Evolutionary conservation across 2,329 filamentous ascomycete species (phyloP).

Genomic region (Ophiobolus disseminans): DNA sequence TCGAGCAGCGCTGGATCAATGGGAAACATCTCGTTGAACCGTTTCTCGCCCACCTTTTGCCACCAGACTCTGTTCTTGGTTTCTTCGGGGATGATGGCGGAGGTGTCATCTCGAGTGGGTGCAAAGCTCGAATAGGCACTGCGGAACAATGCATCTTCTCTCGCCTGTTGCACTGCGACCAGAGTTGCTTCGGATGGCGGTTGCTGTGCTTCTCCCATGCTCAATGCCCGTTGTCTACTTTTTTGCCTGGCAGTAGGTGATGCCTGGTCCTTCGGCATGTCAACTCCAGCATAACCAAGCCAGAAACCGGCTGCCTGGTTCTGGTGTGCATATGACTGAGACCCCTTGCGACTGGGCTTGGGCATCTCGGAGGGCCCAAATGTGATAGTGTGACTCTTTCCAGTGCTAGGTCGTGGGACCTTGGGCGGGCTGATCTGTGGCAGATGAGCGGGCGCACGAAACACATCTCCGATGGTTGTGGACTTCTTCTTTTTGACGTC

Average conservation of each 20-base stretch:
- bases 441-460: constrained; percentile 71
- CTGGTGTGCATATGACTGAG: constrained; percentile 69
- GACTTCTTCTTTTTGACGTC: constrained; percentile 59
- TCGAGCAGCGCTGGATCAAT: constrained; percentile 53
- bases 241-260: constrained; percentile 71
- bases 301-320: constrained; percentile 71
- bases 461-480: constrained; percentile 75
- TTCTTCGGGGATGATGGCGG: constrained; percentile 71
- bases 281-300: constrained; percentile 61
- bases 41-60: constrained; percentile 72
- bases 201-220: constrained; percentile 67
- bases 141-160: constrained; percentile 77
- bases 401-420: constrained; percentile 72
- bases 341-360: constrained; percentile 50
- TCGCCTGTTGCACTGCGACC: constrained; percentile 61
- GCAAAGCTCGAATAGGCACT: constrained; percentile 83
- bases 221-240: constrained; percentile 75
- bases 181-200: constrained; percentile 49
- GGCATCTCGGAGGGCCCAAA: constrained; percentile 62
- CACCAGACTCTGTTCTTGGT: constrained; percentile 76
- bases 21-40: constrained; percentile 70
- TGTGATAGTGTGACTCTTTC: constrained; percentile 59
- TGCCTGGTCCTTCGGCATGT: constrained; percentile 51
- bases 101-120: constrained; percentile 75
- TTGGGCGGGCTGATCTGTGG: constrained; percentile 74